Evolutionary conservation across 495 filamentous ascomycete genomes (phyloP).

Genomic region (Sphaerosporella brunnea): DNA sequence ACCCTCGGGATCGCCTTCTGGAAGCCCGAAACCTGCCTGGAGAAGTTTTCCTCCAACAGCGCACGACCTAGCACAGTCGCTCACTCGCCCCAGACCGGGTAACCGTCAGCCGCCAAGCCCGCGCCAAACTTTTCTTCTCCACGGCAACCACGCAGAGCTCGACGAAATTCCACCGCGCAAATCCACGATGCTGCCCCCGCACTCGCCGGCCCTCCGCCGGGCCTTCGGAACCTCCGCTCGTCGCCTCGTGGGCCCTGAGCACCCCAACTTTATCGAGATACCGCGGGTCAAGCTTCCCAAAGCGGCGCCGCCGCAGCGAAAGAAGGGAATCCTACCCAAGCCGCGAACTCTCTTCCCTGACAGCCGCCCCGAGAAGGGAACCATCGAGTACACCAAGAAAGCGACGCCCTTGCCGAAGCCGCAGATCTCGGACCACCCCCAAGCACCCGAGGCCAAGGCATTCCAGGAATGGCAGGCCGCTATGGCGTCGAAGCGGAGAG

Average conservation of each 20-base stretch:
- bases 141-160: too few species aligned
- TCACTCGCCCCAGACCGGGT: too few species aligned
- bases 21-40: too few species aligned
- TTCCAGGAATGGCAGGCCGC: slow-evolving; percentile 44
- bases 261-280: slow-evolving; percentile 55
- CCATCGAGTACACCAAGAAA: slow-evolving; percentile 35
- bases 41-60: too few species aligned
- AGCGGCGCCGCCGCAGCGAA: slow-evolving; percentile 27
- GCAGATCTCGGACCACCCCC: not conserved
- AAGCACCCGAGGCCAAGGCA: slow-evolving; percentile 29
- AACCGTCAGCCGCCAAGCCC: too few species aligned
- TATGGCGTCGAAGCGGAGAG: slow-evolving; percentile 41
- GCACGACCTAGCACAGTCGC: too few species aligned
- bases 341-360: slow-evolving; percentile 48
- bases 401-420: slow-evolving; percentile 27
- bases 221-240: slow-evolving; percentile 31
- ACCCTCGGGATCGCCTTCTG: too few species aligned
- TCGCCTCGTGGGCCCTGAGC: slow-evolving; percentile 40
- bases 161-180: too few species aligned
- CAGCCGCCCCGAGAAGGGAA: slow-evolving; percentile 34
- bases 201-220: slow-evolving; percentile 18
- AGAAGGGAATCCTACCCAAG: slow-evolving; percentile 53
- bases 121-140: too few species aligned
- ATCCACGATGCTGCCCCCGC: slow-evolving; percentile 10
- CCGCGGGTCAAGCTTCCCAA: slow-evolving; percentile 31